Conservation (phyloP, 805 yeast genomes). For the Kodamaea laetipori region DNA sequence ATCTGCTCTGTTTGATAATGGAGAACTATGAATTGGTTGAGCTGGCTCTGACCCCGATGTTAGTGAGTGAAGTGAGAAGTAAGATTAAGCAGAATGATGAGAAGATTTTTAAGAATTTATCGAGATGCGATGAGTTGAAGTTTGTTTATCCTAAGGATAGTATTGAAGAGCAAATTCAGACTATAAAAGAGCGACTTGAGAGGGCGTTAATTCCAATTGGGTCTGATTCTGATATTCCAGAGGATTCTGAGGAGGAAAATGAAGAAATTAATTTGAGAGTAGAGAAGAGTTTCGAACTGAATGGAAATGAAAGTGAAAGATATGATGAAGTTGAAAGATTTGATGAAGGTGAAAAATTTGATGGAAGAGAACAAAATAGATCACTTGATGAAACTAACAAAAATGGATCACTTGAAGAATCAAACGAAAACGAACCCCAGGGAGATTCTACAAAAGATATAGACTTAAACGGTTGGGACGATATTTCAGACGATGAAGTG, state of each 20-base stretch:
- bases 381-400: neutral
- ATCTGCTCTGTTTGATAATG: slow-evolving; percentile 28
- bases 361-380: slow-evolving; percentile 3
- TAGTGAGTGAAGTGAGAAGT: slow-evolving; percentile 12
- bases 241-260: neutral
- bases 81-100: slow-evolving; percentile 9
- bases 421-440: too few species aligned
- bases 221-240: neutral
- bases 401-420: too few species aligned
- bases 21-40: slow-evolving; percentile 7
- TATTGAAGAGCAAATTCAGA: slow-evolving; percentile 14
- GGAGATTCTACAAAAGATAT: too few species aligned
- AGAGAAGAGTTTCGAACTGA: neutral
- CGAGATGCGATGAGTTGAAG: slow-evolving; percentile 24
- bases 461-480: slow-evolving; percentile 1
- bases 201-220: neutral
- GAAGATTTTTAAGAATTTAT: neutral
- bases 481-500: slow-evolving; percentile 10
- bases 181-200: neutral
- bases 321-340: neutral
- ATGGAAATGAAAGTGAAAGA: neutral
- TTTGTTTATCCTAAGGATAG: slow-evolving; percentile 30
- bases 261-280: neutral
- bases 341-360: neutral
- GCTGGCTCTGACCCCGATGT: slow-evolving; percentile 7